Base-by-base conservation (phyloP, 768 basidiomycete species). In the Russula emetica region DNA sequence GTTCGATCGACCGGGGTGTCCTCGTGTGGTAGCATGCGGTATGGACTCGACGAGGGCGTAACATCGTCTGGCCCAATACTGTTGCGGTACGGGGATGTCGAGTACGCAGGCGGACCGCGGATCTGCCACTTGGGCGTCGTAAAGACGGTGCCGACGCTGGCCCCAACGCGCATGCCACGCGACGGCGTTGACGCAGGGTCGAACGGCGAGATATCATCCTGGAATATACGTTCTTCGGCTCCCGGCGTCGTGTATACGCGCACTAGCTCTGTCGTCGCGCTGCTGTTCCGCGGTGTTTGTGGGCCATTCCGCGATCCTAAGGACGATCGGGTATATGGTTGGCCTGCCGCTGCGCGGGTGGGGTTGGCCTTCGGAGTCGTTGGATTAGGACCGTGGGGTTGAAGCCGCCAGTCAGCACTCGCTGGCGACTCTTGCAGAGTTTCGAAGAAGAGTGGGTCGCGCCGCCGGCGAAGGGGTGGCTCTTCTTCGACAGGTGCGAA, bases 151-250 rank as follows among this genome's bases (percentile, higher is more conserved):
- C 55, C 20, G 24, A 56, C 22, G 40, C 55, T 61, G 9, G 60
- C 64, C 3, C 67, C 64, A 14, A 67, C 55, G 55, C n/a, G 83
- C 68, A 90, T 84, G 5, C 89, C 88, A 51, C 90, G 78, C n/a
- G 90, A 91, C 4, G 90, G 90, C 10, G 90, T 91, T 22, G 88
- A 87, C 26, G 85, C 84, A 6, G 88, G 88, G 72, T 92, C 89
- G 69, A 90, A 92, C 1, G 85, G 82, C 7, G 79, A 76, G 49
- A 84, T 84, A n/a, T 86, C 83, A 24, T 74, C 73, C 52, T 68
- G 70, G 66, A 70, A 71, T 58, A 60, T 72, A 42, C 57, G 60
- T 40, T 66, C 65, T 20, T 55, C 66, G 26, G 67, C 58, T 47
- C 52, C 42, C 47, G 49, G 66, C 60, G 72, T 72, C 26, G 65